Base-by-base conservation (phyloP, 768 basidiomycete species). In the Phaeolepiota aurea region DNA sequence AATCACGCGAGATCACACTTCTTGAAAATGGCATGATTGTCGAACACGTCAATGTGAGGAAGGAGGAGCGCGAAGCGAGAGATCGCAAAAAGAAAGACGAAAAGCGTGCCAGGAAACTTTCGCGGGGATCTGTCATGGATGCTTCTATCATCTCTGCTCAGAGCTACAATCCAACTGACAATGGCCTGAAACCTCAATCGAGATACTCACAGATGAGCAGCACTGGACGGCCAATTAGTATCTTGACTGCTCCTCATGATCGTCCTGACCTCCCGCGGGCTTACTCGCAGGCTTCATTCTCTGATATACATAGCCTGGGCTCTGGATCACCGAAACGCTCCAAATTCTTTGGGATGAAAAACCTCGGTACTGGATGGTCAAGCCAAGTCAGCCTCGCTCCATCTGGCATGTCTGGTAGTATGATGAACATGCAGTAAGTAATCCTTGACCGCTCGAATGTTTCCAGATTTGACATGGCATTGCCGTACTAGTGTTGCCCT, bases 351-450 rank as follows among this genome's bases (percentile, higher is more conserved):
- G 83, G 82, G 5, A 73, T 82, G 55, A 78, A 69, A 58, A 84
- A 84, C 49, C 64, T 83, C 33, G 79, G 77, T 43, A 61, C 76
- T 15, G 80, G 79, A 10, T 87, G 81, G 78, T 68, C 75, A 48
- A 89, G 86, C 54, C 83, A 82, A 51, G 84, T 87, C 43, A 89
- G 87, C 56, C 63, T 91, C 28, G 82, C 86, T 1, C 72, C 75
- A n/a, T 86, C 87, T 20, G 85, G 82, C 5, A 72, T 83, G 55
- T 82, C 83, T 2, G 88, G 88, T 40, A 91, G 88, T 52, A 88
- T 91, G 86, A 63, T 90, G 48, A 85, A 90, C 57, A 90, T 91
- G 88, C 88, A 91, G 87, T 90, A 63, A 47, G 86, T 79, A 1
- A 25, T 37, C 36, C 18, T 40, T 39, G 38, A n/a, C n/a, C n/a